phyloP scores from a whole-genome alignment of 139 green algal species.

The Limnomonas spitsbergensis region DNA sequence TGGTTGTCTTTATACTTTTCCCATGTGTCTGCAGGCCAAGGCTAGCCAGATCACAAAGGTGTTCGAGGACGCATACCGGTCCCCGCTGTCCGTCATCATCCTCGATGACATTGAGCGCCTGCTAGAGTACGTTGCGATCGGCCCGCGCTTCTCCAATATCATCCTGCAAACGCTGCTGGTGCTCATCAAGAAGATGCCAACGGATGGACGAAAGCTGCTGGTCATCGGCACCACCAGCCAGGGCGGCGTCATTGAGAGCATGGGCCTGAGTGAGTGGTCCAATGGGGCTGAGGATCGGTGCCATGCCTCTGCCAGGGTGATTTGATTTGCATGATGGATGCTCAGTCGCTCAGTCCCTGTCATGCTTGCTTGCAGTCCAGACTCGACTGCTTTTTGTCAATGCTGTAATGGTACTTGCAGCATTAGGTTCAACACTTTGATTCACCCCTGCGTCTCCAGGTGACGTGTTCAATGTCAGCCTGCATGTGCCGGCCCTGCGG shows the following conservation, averaged over 20 bases:
- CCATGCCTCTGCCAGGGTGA: too few species aligned
- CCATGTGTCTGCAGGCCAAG: conserved; percentile 28
- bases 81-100: conserved; percentile 79
- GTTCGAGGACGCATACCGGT: conserved; percentile 96
- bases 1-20: too few species aligned
- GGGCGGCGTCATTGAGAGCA: conserved; percentile 73
- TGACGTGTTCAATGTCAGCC: conserved; percentile 82
- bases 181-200: conserved; percentile 90
- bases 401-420: too few species aligned
- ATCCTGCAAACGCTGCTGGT: conserved; percentile 93
- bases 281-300: not conserved
- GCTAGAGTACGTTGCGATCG: conserved; percentile 96
- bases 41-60: conserved; percentile 40
- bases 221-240: conserved; percentile 77
- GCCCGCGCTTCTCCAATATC: conserved; percentile 92
- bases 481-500: conserved; percentile 80
- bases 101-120: conserved; percentile 98
- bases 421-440: too few species aligned
- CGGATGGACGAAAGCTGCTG: conserved; percentile 79
- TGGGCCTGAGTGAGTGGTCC: conserved; percentile 51
- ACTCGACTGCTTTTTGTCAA: too few species aligned
- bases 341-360: not conserved
- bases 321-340: conserved; percentile 1
- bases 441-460: not conserved
- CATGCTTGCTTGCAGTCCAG: too few species aligned